Evolutionary conservation across 1,284 basidiomycete species (phyloP), one percentile per base, ranked within the genome.

Genomic region (Gymnopus androsaceus): DNA sequence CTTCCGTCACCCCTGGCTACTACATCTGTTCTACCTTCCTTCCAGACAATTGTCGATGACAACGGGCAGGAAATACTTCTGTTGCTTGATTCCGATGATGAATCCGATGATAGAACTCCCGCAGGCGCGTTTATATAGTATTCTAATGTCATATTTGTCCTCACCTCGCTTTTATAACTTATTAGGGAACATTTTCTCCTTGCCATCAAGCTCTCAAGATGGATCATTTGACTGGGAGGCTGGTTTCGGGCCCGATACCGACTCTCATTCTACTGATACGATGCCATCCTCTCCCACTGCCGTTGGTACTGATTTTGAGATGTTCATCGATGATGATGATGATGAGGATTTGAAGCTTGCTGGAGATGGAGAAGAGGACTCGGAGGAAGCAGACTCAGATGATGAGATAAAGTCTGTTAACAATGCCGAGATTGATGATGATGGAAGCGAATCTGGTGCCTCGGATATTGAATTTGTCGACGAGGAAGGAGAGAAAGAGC

Each of bases 141-240:
- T n/a, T n/a, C n/a, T n/a, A n/a, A n/a, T n/a, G n/a, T n/a, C n/a
- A n/a, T n/a, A n/a, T n/a, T n/a, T n/a, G n/a, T n/a, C n/a, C n/a
- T n/a, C n/a, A n/a, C n/a, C n/a, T n/a, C n/a, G n/a, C n/a, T n/a
- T n/a, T n/a, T n/a, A n/a, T n/a, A n/a, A n/a, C n/a, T n/a, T n/a
- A n/a, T n/a, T n/a, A n/a, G n/a, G n/a, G n/a, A n/a, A n/a, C n/a
- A n/a, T n/a, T n/a, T n/a, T n/a, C n/a, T n/a, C n/a, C n/a, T n/a
- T n/a, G n/a, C 42, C 42, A 4, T 47, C 45, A 3, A 47, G 45
- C n/a, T 47, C 45, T 7, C 45, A 47, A 17, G 45, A 47, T 47
- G 45, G 45, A 11, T 47, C 45, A 14, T 47, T 47, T 33, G 45
- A 47, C 45, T 47, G 45, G 45, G 45, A 47, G 23, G 3, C 9